Evolutionary conservation across 805 yeast species (phyloP).

Genomic region (Nakazawaea holstii): DNA sequence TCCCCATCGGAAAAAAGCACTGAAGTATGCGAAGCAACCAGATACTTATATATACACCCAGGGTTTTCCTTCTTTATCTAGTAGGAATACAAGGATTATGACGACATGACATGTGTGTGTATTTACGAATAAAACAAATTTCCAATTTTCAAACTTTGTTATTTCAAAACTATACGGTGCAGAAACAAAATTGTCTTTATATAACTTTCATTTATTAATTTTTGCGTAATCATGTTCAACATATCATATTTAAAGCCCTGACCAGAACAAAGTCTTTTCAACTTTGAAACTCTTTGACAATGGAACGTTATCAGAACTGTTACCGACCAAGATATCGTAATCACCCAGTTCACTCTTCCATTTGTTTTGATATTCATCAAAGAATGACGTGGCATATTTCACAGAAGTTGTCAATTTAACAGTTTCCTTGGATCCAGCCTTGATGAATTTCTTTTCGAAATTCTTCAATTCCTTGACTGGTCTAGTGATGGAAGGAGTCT

Average conservation of each 20-base stretch:
- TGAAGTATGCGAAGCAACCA: too few species aligned
- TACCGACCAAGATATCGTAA: conserved; percentile 44
- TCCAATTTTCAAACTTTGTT: too few species aligned
- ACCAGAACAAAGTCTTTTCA: conserved; percentile 12
- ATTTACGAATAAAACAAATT: too few species aligned
- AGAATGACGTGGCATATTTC: conserved; percentile 50
- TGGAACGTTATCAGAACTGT: conserved; percentile 19
- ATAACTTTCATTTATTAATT: too few species aligned
- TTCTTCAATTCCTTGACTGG: conserved; percentile 59
- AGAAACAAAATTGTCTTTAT: not conserved
- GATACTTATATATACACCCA: too few species aligned
- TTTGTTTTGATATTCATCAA: conserved; percentile 39
- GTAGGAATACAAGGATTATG: too few species aligned
- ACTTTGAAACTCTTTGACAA: conserved; percentile 6
- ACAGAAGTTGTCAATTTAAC: conserved; percentile 34
- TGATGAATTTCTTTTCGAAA: conserved; percentile 42
- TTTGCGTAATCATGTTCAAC: too few species aligned
- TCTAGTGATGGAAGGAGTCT: conserved; percentile 34
- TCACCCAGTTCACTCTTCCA: conserved; percentile 51
- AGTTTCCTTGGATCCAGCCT: conserved; percentile 36
- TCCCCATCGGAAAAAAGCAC: too few species aligned
- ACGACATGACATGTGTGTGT: too few species aligned
- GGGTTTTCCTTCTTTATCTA: too few species aligned
- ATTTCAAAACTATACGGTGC: not conserved
- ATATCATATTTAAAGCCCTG: conserved; percentile 10